Evolutionary conservation across 2,329 filamentous ascomycete genomes (phyloP).

Genomic region (Aureobasidium melanogenum): DNA sequence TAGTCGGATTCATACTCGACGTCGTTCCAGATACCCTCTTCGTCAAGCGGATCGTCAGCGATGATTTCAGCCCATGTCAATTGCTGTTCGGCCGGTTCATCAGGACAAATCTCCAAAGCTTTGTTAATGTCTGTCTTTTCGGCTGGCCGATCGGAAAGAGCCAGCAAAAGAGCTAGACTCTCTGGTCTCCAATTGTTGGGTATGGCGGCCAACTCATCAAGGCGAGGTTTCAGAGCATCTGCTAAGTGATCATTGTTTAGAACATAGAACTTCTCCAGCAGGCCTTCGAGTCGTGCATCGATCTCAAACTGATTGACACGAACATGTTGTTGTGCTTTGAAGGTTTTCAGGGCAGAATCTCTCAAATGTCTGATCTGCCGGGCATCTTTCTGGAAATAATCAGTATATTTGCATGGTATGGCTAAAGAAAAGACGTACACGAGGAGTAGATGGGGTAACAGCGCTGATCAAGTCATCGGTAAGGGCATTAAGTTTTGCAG

Average conservation of each 20-base stretch:
- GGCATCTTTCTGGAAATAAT: constrained; percentile 14
- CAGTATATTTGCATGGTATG: not conserved
- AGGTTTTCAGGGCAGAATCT: constrained; percentile 30
- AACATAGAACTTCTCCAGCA: constrained; percentile 81
- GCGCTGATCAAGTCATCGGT: constrained; percentile 62
- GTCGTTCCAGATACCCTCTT: constrained; percentile 61
- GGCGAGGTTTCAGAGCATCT: constrained; percentile 52
- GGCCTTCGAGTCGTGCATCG: constrained; percentile 31
- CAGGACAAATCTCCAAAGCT: constrained; percentile 31
- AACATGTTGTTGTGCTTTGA: constrained; percentile 33
- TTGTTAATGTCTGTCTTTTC: constrained; percentile 53
- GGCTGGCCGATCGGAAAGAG: constrained; percentile 72
- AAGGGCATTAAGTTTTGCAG: constrained; percentile 54
- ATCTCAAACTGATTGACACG: constrained; percentile 44
- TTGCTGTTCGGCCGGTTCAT: constrained; percentile 32
- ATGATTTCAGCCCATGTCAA: constrained; percentile 76
- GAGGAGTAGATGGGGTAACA: constrained; percentile 35
- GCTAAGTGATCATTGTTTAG: constrained; percentile 71
- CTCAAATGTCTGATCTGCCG: constrained; percentile 27
- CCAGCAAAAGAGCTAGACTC: constrained; percentile 65
- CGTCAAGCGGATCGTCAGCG: constrained; percentile 62
- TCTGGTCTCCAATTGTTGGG: constrained; percentile 67
- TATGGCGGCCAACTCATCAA: constrained; percentile 49
- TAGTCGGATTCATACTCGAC: constrained; percentile 58
- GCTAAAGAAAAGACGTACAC: not conserved